These are phyloP conservation scores for Coniosporium apollinis DNA, from an alignment of 495 filamentous ascomycete species.

Conservation along the genomic window DNA sequence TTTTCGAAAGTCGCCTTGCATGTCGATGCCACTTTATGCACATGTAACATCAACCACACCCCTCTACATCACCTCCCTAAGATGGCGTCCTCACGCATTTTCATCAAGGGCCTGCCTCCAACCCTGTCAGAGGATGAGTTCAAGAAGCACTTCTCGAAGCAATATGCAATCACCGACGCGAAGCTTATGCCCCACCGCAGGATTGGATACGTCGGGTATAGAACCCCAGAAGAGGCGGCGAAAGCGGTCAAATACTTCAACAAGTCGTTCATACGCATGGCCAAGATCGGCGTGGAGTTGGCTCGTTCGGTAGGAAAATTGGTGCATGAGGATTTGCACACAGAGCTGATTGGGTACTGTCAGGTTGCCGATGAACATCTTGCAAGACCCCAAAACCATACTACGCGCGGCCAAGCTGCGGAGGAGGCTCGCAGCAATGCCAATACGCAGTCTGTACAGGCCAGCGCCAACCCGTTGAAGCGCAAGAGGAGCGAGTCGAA, in stretches of 20 bases:
- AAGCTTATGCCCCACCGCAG: slow-evolving; percentile 74
- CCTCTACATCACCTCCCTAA: no score
- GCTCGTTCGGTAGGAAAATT: slow-evolving; percentile 43
- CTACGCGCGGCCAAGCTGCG: no score
- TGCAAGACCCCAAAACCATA: not conserved
- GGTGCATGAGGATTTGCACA: not conserved
- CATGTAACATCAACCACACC: no score
- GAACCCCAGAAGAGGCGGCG: slow-evolving; percentile 57
- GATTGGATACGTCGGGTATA: slow-evolving; percentile 95
- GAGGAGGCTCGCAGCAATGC: no score
- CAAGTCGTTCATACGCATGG: slow-evolving; percentile 87
- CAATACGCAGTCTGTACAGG: no score
- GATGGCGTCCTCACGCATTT: slow-evolving; percentile 74
- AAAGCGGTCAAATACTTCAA: slow-evolving; percentile 89
- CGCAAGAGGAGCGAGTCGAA: slow-evolving; percentile 35
- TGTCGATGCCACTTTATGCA: no score
- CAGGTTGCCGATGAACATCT: slow-evolving; percentile 20
- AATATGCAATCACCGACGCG: slow-evolving; percentile 66
- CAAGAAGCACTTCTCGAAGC: slow-evolving; percentile 67
- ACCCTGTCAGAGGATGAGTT: slow-evolving; percentile 60
- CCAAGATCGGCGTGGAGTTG: slow-evolving; percentile 82
- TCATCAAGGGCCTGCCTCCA: slow-evolving; percentile 73
- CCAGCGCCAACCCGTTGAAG: slow-evolving; percentile 34
- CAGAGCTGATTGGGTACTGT: not conserved
- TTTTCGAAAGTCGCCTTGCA: no score